phyloP scores from a whole-genome alignment of 495 filamentous ascomycete genomes.

The Xylaria cubensis region DNA sequence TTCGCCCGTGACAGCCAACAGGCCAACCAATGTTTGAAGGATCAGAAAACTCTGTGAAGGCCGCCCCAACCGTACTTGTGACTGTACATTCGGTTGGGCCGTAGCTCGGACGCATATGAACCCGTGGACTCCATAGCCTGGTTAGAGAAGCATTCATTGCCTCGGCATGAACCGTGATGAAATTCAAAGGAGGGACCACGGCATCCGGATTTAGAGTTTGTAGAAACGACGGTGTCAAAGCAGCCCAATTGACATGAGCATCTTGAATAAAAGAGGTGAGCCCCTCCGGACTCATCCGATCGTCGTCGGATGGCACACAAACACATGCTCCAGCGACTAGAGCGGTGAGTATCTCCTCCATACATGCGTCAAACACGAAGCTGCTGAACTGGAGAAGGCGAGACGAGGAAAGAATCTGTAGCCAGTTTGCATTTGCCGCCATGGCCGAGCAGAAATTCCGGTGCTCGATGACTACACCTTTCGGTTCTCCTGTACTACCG shows the following conservation, averaged over 20 bases:
- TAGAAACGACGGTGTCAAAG: slow-evolving; percentile 21
- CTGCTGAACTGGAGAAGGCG: slow-evolving; percentile 62
- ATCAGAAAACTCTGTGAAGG: neutral
- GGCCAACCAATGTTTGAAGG: slow-evolving; percentile 54
- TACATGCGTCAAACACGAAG: slow-evolving; percentile 63
- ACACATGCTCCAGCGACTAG: slow-evolving; percentile 47
- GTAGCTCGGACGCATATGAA: slow-evolving; percentile 18
- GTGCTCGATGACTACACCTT: slow-evolving; percentile 58
- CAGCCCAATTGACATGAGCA: slow-evolving; percentile 17
- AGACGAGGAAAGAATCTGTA: slow-evolving; percentile 46
- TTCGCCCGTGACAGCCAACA: slow-evolving; percentile 53
- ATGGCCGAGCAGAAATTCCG: slow-evolving; percentile 46
- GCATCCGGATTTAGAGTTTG: slow-evolving; percentile 12
- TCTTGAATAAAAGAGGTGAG: slow-evolving; percentile 10
- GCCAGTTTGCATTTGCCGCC: slow-evolving; percentile 37
- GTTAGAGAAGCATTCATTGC: slow-evolving; percentile 10
- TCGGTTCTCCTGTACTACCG: slow-evolving; percentile 29
- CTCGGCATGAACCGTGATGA: slow-evolving; percentile 12
- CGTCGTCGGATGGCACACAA: slow-evolving; percentile 35
- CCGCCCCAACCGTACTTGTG: slow-evolving; percentile 9
- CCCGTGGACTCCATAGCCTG: slow-evolving; percentile 6
- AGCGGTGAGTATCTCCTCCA: slow-evolving; percentile 60
- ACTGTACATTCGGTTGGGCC: slow-evolving; percentile 24
- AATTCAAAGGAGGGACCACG: slow-evolving; percentile 9
- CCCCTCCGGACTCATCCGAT: slow-evolving; percentile 16